Percentiles rank a stretch among this genome's conserved stretches.
Evolutionary conservation across 352 stramenopile genomes (phyloP).

Genomic region (Pythium dissotocum): DNA sequence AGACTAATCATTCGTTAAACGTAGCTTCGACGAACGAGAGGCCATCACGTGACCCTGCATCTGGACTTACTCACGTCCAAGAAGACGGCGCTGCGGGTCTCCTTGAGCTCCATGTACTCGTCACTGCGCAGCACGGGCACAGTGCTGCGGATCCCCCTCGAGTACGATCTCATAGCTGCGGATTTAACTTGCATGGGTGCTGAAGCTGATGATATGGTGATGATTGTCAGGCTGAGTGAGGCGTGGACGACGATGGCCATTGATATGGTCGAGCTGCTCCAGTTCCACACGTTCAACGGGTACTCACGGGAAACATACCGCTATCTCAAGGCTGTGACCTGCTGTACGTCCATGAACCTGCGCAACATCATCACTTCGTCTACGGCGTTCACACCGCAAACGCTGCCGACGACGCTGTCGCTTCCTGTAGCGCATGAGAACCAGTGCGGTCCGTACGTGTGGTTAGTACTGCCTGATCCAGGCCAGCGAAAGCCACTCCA

Average conservation of each 20-base stretch:
- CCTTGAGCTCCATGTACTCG: conserved; percentile 71
- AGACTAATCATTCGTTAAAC: too few relatives aligned
- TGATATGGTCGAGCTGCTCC: conserved; percentile 62
- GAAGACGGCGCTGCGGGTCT: conserved; percentile 65
- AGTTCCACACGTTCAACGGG: conserved; percentile 69
- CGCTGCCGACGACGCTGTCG: conserved; percentile 27
- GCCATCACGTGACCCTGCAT: conserved; percentile 58
- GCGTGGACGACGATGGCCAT: conserved; percentile 68
- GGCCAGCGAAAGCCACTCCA: conserved; percentile 4
- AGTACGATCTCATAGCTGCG: conserved; percentile 8
- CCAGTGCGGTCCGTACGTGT: conserved; percentile 23
- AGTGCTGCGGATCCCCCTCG: conserved; percentile 57
- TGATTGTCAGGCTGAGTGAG: conserved; percentile 36
- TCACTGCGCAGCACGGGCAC: conserved; percentile 54
- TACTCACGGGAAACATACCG: conserved; percentile 61
- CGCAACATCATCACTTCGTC: conserved; percentile 66
- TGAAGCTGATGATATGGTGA: background rate
- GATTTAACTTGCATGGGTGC: background rate
- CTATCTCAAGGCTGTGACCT: conserved; percentile 66
- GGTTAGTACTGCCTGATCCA: conserved; percentile 12
- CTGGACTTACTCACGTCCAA: conserved; percentile 71
- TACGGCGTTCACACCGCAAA: conserved; percentile 44
- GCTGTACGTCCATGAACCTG: conserved; percentile 68
- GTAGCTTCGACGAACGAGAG: conserved; percentile 42
- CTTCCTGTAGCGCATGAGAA: conserved; percentile 19